These are phyloP conservation scores for Rhizoctonia solani DNA, from an alignment of 1,284 basidiomycete genomes.

Conservation along the genomic window DNA sequence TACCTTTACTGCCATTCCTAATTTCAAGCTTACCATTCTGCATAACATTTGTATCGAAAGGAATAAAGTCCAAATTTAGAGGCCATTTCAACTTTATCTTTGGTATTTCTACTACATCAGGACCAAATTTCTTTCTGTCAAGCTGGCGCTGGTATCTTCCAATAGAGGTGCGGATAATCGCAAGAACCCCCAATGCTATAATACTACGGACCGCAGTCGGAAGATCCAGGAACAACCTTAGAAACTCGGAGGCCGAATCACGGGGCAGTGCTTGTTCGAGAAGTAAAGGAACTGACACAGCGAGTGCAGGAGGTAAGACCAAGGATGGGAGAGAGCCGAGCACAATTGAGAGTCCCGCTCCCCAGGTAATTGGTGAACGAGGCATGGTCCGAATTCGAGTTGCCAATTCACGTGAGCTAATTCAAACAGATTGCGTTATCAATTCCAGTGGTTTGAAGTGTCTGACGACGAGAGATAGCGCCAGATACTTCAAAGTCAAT, in stretches of 20 bases:
- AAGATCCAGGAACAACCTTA: slow-evolving; percentile 1
- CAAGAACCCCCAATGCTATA: not conserved
- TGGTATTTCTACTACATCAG: slow-evolving; percentile 13
- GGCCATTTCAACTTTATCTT: not conserved
- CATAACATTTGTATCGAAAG: not conserved
- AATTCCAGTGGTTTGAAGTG: not conserved
- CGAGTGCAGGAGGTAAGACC: not conserved
- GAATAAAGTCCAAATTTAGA: slow-evolving; percentile 11
- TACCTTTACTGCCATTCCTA: not conserved
- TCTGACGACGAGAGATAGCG: too few species aligned
- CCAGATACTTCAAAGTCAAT: too few species aligned
- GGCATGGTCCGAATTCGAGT: not conserved
- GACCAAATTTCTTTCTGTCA: slow-evolving; percentile 24
- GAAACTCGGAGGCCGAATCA: not conserved
- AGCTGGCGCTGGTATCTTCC: not conserved
- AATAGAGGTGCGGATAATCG: not conserved
- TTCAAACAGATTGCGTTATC: not conserved
- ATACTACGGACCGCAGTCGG: not conserved
- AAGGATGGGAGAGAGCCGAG: not conserved
- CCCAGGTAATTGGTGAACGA: slow-evolving; percentile 1
- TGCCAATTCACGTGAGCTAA: not conserved
- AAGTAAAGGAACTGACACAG: not conserved
- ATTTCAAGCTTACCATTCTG: not conserved
- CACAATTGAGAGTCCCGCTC: slow-evolving; percentile 8
- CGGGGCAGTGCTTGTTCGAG: slow-evolving; percentile 2